phyloP scores from a whole-genome alignment of 768 basidiomycete species.

The Phylloporus sp. region DNA sequence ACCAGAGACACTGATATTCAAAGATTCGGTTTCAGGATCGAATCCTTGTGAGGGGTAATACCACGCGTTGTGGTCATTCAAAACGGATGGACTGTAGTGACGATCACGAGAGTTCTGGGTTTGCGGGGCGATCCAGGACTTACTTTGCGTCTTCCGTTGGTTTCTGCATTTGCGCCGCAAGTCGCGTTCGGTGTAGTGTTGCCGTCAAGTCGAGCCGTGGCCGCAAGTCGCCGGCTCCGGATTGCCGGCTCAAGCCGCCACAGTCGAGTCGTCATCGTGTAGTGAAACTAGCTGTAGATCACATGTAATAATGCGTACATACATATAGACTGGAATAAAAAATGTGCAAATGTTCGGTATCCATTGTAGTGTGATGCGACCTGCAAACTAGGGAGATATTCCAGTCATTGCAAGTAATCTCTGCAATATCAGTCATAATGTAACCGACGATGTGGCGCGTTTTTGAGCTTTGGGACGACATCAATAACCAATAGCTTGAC shows the following conservation, averaged over 20 bases:
- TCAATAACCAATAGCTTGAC: conserved; percentile 42
- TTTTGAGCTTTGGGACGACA: conserved; percentile 21
- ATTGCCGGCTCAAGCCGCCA: too few relatives aligned
- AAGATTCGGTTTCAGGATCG: conserved; percentile 58
- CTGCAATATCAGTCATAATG: conserved; percentile 37
- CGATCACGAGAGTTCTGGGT: conserved; percentile 6
- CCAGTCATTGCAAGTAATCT: conserved; percentile 37
- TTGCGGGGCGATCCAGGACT: conserved; percentile 1
- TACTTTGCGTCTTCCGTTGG: conserved; percentile 30
- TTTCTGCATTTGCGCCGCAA: conserved; percentile 23
- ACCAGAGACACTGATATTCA: conserved; percentile 41
- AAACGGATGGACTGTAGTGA: conserved; percentile 37
- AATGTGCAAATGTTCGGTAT: conserved; percentile 35
- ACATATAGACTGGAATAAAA: too few relatives aligned
- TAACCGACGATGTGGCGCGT: conserved; percentile 27
- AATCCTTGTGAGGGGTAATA: conserved; percentile 80
- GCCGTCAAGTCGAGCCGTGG: too few relatives aligned
- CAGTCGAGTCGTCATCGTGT: too few relatives aligned
- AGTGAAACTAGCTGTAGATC: too few relatives aligned
- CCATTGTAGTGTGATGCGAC: conserved; percentile 51
- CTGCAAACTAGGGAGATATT: conserved; percentile 54
- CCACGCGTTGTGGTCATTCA: conserved; percentile 74
- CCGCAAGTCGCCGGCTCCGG: too few relatives aligned
- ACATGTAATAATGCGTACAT: too few relatives aligned
- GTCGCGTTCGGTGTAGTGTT: too few relatives aligned